These are phyloP conservation scores for Hemisphaericaspora nanyangensis DNA, from an alignment of 805 yeast genomes.

Conservation along the genomic window DNA sequence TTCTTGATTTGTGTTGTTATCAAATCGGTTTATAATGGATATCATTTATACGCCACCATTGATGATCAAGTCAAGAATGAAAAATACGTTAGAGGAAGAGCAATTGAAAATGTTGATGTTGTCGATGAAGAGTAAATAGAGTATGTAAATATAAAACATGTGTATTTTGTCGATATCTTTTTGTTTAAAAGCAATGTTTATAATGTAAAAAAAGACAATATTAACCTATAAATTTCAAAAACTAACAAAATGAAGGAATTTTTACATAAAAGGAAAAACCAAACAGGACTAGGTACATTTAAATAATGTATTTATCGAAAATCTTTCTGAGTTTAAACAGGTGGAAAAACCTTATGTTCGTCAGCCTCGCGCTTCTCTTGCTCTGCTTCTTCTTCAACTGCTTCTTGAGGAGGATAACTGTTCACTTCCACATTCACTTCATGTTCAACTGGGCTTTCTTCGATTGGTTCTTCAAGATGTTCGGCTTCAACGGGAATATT, in stretches of 20 bases:
- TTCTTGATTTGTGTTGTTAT: constrained; percentile 10
- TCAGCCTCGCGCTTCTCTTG: neutral
- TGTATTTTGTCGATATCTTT: no score
- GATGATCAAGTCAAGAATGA: constrained; percentile 53
- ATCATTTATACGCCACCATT: constrained; percentile 15
- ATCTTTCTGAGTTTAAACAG: no score
- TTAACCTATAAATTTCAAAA: no score
- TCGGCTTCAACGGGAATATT: constrained; percentile 3
- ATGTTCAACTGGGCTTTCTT: constrained; percentile 4
- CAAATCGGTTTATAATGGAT: constrained; percentile 10
- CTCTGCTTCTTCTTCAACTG: constrained; percentile 1
- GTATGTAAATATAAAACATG: neutral
- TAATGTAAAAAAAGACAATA: no score
- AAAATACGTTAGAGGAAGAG: constrained; percentile 53
- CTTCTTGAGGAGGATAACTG: neutral
- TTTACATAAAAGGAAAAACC: no score
- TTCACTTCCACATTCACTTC: neutral
- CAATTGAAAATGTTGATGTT: constrained; percentile 40
- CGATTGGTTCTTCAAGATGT: constrained; percentile 4
- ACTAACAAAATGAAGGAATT: no score
- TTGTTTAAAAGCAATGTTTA: no score
- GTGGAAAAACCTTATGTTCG: no score
- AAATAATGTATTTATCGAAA: no score
- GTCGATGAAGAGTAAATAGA: neutral
- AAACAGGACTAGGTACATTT: no score